Evolutionary conservation across 169 alveolate species (phyloP).

Genomic region (Besnoitia besnoiti): DNA sequence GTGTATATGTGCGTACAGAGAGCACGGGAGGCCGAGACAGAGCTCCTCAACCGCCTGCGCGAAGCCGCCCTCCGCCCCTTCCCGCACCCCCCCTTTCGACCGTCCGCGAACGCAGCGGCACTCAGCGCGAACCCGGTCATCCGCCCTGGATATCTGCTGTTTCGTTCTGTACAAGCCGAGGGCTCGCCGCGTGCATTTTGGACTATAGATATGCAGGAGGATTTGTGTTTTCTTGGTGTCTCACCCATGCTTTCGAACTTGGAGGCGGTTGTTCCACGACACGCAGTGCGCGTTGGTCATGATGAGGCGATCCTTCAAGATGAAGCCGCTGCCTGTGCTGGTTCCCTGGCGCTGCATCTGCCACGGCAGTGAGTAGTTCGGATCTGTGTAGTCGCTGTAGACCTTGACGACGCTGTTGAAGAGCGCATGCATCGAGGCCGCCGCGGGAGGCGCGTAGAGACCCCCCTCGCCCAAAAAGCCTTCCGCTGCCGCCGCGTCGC

Average conservation of each 20-base stretch:
- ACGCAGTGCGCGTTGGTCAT: slow-evolving; percentile 87
- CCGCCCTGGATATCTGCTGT: too few relatives aligned
- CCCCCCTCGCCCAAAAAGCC: background rate
- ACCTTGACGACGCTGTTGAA: slow-evolving; percentile 81
- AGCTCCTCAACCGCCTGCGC: too few relatives aligned
- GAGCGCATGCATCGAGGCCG: background rate
- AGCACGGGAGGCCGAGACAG: too few relatives aligned
- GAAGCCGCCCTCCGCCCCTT: too few relatives aligned
- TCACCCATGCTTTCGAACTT: slow-evolving; percentile 83
- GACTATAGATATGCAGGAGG: too few relatives aligned
- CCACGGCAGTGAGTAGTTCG: slow-evolving; percentile 85
- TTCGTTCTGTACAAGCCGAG: too few relatives aligned
- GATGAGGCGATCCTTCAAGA: slow-evolving; percentile 20
- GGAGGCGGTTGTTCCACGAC: slow-evolving; percentile 76
- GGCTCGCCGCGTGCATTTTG: too few relatives aligned
- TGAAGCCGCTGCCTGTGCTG: slow-evolving; percentile 78
- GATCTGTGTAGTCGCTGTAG: slow-evolving; percentile 84
- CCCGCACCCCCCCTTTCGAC: too few relatives aligned
- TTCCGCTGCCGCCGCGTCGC: background rate
- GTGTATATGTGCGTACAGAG: too few relatives aligned
- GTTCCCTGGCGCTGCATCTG: slow-evolving; percentile 82
- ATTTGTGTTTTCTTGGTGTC: too few relatives aligned
- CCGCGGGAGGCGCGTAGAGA: background rate
- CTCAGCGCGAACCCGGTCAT: too few relatives aligned
- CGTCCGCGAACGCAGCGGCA: too few relatives aligned